Evolutionary conservation across 768 basidiomycete genomes (phyloP), one percentile per base, ranked within the genome.

Genomic region (Lentinula edodes): DNA sequence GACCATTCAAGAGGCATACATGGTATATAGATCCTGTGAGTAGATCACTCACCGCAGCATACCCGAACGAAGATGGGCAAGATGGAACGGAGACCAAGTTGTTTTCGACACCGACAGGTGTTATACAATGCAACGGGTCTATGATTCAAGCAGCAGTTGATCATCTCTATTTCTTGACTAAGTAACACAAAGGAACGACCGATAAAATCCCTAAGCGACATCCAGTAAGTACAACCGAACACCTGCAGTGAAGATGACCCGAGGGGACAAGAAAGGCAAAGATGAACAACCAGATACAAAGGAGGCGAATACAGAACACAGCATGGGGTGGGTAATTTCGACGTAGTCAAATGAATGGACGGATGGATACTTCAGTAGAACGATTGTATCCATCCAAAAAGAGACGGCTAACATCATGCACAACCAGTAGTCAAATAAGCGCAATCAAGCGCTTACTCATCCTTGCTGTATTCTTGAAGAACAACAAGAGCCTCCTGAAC

Each of bases 401-500:
- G 61, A 69, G 62, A 67, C 36, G 28, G 28, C 32, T 65, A 42
- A 55, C 50, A 51, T 52, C 2, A 51, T 2, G 46, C 35, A 10
- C 63, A 60, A 62, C 38, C 41, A 18, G 18, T 38, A 6, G 16
- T 13, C 15, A 18, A 46, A 16, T n/a, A 52, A 50, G 58, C 43
- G 46, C 43, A 38, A 42, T 20, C 15, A 51, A 61, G 51, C 35
- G 52, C 38, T 55, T 65, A 69, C 56, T 68, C 70, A 6, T 74
- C 74, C 34, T 77, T 79, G 72, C 87, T 71, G 79, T 89, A 98
- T 69, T 97, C 95, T 60, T 91, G 87, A 58, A 98, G 81, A 53
- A 98, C 95, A 61, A 80, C 72, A 64, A 98, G 83, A 36, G 96
- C 96, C 80, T 98, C 96, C 62, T 84, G 85, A 66, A 97, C 90